Conservation (phyloP, 208 protist genomes). For the Acanthamoeba healyi region DNA sequence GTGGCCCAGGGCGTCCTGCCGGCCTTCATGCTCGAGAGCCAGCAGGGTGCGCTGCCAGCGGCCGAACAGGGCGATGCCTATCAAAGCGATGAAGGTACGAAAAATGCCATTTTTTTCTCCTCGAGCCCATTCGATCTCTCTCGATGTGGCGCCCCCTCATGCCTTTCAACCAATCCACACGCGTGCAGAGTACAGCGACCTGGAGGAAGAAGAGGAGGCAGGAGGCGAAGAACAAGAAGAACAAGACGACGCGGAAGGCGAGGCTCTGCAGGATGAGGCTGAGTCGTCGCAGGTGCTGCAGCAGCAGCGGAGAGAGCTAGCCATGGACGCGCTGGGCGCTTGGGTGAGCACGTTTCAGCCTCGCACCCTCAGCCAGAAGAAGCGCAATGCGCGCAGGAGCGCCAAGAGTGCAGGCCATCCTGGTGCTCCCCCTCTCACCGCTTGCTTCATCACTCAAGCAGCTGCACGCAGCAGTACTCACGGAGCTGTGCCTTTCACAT, state of each 20-base stretch:
- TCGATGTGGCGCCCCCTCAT: too few species aligned
- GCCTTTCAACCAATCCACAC: too few species aligned
- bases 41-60: background rate
- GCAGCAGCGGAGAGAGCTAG: background rate
- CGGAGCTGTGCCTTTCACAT: background rate
- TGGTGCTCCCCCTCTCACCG: background rate
- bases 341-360: conserved; percentile 45
- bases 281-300: too few species aligned
- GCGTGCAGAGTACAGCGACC: conserved; percentile 41
- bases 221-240: background rate
- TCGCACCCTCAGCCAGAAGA: conserved; percentile 43
- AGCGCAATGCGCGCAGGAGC: conserved; percentile 17
- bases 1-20: conserved; percentile 60
- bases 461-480: background rate
- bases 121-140: background rate
- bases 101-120: background rate
- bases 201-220: background rate
- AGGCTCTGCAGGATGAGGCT: background rate
- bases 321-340: background rate
- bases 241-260: background rate
- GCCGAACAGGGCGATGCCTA: background rate
- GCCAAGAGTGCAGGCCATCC: background rate
- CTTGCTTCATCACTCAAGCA: background rate
- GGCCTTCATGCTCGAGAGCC: conserved; percentile 56
- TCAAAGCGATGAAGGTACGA: background rate